phyloP scores from a whole-genome alignment of 2,329 filamentous ascomycete species.

The Hypoxylon sp. region DNA sequence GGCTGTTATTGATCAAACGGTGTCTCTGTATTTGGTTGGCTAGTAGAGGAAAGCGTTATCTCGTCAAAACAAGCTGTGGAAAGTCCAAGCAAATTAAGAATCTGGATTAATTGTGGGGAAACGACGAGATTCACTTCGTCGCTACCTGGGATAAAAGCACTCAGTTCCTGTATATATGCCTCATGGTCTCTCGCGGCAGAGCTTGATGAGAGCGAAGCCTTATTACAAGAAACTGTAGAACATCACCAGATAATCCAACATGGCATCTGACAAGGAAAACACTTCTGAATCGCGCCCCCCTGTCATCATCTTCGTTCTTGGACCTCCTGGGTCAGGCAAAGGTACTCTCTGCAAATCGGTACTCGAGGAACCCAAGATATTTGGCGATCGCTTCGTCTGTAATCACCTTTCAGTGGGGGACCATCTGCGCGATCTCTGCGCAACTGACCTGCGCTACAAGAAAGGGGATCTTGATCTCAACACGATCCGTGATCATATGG shows the following conservation, averaged over 20 bases:
- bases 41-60: background rate
- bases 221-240: background rate
- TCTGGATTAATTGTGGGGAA: background rate
- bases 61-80: background rate
- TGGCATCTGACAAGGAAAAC: slow-evolving; percentile 22
- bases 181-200: background rate
- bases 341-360: slow-evolving; percentile 41
- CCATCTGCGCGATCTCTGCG: slow-evolving; percentile 38
- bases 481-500: slow-evolving; percentile 29
- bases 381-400: background rate
- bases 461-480: background rate
- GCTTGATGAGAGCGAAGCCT: background rate
- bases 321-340: slow-evolving; percentile 46
- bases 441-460: background rate
- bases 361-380: background rate
- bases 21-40: background rate
- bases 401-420: slow-evolving; percentile 44
- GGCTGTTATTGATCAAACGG: background rate
- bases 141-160: too few relatives aligned
- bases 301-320: slow-evolving; percentile 45
- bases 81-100: background rate
- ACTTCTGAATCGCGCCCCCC: background rate
- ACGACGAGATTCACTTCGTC: too few relatives aligned
- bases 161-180: background rate
- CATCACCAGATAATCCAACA: background rate